Evolutionary conservation across 805 yeast species (phyloP).

Genomic region (Suhomyces sp.): DNA sequence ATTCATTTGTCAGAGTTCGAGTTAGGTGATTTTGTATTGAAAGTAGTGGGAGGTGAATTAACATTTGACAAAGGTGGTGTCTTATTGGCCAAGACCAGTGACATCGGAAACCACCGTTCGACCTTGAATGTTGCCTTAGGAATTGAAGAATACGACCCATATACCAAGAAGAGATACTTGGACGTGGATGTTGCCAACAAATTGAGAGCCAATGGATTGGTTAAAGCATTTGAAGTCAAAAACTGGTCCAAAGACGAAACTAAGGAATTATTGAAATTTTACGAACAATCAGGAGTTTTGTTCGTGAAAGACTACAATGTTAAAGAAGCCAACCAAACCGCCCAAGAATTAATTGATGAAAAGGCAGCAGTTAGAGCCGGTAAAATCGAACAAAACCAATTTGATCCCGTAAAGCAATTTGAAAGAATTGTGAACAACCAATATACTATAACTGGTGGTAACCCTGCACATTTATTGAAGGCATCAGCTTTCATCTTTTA

Average conservation of each 20-base stretch:
- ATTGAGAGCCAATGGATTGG: slow-evolving; percentile 39
- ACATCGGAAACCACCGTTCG: slow-evolving; percentile 39
- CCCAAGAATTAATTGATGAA: slow-evolving; percentile 14
- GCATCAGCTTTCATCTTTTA: slow-evolving; percentile 28
- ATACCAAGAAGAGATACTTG: slow-evolving; percentile 47
- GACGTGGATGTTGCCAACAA: slow-evolving; percentile 56
- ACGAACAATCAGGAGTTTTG: slow-evolving; percentile 32
- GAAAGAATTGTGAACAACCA: slow-evolving; percentile 28
- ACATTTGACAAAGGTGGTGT: slow-evolving; percentile 63
- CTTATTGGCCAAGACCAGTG: slow-evolving; percentile 61
- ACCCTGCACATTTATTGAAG: slow-evolving; percentile 37
- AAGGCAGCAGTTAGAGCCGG: slow-evolving; percentile 15
- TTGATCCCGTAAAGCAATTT: slow-evolving; percentile 26
- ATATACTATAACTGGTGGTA: slow-evolving; percentile 39
- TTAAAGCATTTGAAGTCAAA: slow-evolving; percentile 24
- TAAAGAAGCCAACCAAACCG: slow-evolving; percentile 19
- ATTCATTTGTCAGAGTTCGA: slow-evolving; percentile 65
- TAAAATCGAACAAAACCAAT: slow-evolving; percentile 7
- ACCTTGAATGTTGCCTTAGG: slow-evolving; percentile 65
- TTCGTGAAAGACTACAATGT: slow-evolving; percentile 33
- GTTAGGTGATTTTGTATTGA: slow-evolving; percentile 55
- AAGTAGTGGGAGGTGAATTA: slow-evolving; percentile 52
- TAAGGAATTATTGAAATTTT: slow-evolving; percentile 31
- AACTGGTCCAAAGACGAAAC: slow-evolving; percentile 33
- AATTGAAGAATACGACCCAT: slow-evolving; percentile 52